phyloP scores from a whole-genome alignment of 2,329 filamentous ascomycete species.

The Fusarium verrucosum region DNA sequence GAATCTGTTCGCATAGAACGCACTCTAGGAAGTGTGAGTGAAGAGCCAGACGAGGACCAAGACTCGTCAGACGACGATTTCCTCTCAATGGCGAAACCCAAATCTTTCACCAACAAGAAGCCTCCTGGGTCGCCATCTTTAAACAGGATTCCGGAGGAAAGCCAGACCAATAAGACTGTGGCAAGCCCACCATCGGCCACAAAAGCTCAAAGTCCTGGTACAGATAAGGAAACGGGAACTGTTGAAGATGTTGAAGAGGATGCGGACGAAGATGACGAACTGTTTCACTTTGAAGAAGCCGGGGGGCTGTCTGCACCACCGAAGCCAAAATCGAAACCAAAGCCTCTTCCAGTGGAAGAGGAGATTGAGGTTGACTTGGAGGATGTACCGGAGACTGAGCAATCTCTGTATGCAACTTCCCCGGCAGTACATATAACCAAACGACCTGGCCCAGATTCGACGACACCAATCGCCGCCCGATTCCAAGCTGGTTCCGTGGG shows the following conservation, averaged over 20 bases:
- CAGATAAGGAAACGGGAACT: not conserved
- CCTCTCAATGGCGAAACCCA: conserved; percentile 53
- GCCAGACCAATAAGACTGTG: conserved; percentile 2
- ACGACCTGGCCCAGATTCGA: conserved; percentile 39
- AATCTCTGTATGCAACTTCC: conserved; percentile 54
- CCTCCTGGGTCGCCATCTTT: conserved; percentile 26
- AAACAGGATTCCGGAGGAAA: conserved; percentile 17
- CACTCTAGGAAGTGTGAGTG: conserved; percentile 40
- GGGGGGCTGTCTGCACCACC: conserved; percentile 47
- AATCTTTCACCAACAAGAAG: conserved; percentile 45
- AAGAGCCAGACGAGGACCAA: conserved; percentile 42
- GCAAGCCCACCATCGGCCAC: conserved; percentile 3
- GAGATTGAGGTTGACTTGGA: conserved; percentile 47
- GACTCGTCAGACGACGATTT: conserved; percentile 55
- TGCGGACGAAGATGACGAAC: conserved; percentile 48
- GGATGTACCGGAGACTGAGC: conserved; percentile 35
- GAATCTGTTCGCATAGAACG: conserved; percentile 31
- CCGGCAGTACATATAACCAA: conserved; percentile 55
- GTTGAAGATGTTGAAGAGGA: conserved; percentile 24
- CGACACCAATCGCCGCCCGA: conserved; percentile 48
- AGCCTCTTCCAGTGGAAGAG: conserved; percentile 46
- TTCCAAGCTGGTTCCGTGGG: conserved; percentile 57
- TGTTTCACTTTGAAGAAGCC: conserved; percentile 60
- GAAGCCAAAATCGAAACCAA: conserved; percentile 41
- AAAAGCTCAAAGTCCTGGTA: conserved; percentile 5